Conservation (phyloP, 1,284 basidiomycete genomes). For the Dichomitus squalens region DNA sequence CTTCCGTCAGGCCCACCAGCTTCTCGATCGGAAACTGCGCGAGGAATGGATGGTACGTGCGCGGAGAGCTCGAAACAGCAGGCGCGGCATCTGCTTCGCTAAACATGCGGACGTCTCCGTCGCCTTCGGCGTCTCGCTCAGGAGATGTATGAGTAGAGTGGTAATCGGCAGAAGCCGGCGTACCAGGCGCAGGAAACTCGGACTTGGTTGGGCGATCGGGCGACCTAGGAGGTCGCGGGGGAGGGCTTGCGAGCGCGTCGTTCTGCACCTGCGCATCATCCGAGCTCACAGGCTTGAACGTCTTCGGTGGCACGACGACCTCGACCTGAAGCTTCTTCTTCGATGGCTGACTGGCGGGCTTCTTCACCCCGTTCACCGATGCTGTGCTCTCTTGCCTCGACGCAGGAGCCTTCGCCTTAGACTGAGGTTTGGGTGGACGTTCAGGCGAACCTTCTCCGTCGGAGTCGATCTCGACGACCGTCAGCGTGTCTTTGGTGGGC, state of each 20-base stretch:
- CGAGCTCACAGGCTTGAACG: neutral
- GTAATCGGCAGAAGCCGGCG: constrained; percentile 18
- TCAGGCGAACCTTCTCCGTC: constrained; percentile 22
- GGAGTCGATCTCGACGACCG: constrained; percentile 31
- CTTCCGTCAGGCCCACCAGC: constrained; percentile 48
- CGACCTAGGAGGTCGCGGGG: neutral
- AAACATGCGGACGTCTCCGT: neutral
- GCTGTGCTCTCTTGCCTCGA: neutral
- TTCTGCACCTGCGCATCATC: constrained; percentile 15
- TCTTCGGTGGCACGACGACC: constrained; percentile 9
- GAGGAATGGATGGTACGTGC: constrained; percentile 26
- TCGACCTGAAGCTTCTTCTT: constrained; percentile 23
- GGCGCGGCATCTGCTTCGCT: neutral
- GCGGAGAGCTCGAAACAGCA: neutral
- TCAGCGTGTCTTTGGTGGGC: constrained; percentile 14
- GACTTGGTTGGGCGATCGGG: neutral
- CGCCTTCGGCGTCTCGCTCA: neutral
- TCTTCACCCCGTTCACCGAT: constrained; percentile 3
- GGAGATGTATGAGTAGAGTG: constrained; percentile 15
- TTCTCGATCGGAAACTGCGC: constrained; percentile 28
- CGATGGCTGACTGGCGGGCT: constrained; percentile 10
- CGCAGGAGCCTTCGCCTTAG: neutral
- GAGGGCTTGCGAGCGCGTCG: constrained; percentile 2
- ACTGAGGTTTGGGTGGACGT: neutral
- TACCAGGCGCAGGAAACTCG: neutral